Evolutionary conservation across 768 basidiomycete genomes (phyloP).

Genomic region (Clathrus columnatus): DNA sequence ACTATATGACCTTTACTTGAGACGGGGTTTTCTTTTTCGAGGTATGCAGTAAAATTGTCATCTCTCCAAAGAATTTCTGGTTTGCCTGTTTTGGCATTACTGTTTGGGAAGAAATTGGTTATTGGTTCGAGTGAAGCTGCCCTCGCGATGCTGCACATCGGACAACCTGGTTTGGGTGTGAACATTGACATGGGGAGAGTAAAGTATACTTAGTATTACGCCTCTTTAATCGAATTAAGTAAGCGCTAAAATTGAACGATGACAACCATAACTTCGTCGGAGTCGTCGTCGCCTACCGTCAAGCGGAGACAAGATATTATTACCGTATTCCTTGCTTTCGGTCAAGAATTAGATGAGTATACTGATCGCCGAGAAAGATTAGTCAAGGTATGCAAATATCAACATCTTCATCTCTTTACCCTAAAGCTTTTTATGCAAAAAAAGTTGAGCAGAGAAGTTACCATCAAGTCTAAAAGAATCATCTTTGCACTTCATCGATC

Average conservation of each 20-base stretch:
- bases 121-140: slow-evolving; percentile 38
- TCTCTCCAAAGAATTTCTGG: slow-evolving; percentile 68
- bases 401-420: not conserved
- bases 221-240: too few species aligned
- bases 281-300: not conserved
- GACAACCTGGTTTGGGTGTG: slow-evolving; percentile 58
- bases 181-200: slow-evolving; percentile 38
- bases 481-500: slow-evolving; percentile 88
- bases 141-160: slow-evolving; percentile 67
- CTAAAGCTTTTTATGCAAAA: not conserved
- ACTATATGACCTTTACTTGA: slow-evolving; percentile 68
- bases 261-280: not conserved
- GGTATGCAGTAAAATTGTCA: slow-evolving; percentile 67
- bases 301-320: slow-evolving; percentile 13
- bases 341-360: slow-evolving; percentile 68
- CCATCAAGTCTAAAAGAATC: slow-evolving; percentile 83
- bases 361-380: slow-evolving; percentile 85
- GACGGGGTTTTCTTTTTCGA: slow-evolving; percentile 60
- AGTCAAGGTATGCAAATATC: slow-evolving; percentile 58
- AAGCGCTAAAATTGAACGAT: not conserved
- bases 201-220: too few species aligned
- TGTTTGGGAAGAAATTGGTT: slow-evolving; percentile 38
- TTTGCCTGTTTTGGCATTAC: slow-evolving; percentile 24
- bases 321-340: slow-evolving; percentile 49
- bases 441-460: slow-evolving; percentile 79